Evolutionary conservation across 1,139 yeast species (phyloP), one percentile per base, ranked within the genome.

Genomic region (Candida freyschussii): DNA sequence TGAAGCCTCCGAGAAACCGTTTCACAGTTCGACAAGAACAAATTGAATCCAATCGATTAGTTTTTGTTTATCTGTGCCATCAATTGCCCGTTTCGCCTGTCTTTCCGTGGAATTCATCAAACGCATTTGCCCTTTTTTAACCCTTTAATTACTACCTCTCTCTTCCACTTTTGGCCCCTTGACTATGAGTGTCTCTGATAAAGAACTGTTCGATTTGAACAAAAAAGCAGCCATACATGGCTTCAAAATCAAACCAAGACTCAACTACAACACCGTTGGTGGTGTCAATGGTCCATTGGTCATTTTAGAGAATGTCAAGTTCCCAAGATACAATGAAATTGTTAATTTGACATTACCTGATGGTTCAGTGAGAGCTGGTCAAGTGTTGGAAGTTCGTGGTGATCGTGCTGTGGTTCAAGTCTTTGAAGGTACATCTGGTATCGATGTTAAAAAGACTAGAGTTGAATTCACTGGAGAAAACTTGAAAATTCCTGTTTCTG

Each of bases 231-330:
- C 80, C 37, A 82, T 91, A 39, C 83, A 85, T 58, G 93, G 95
- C 48, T 86, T 86, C 67, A 78, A 83, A 48, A 79, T 87, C 56
- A 80, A 84, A 59, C 96, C 96, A 43, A 80, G 95, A 65, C 62
- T 85, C 50, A 82, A 79, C 54, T 91, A 91, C 66, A 91, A 91
- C 68, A 91, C 98, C 18, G 98, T 91, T 45, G 91, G 91, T 34
- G 97, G 96, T 58, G 95, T 91, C 53, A 91, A 91, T 63, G 99
- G 99, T 41, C 99, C 99, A 7, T 75, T 91, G 60, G 98, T 91
- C 42, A 87, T 91, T 55, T 72, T 91, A 55, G 97, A 91, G 60
- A 84, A 91, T 50, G 97, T 91, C 57, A 91, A 91, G 65, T 89
- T 84, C 62, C 98, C 99, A 40, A 79, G 95, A 55, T 91, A 73